These are phyloP conservation scores for Ogataea hybrid DNA, from an alignment of 1,139 yeast genomes.

Conservation along the genomic window DNA sequence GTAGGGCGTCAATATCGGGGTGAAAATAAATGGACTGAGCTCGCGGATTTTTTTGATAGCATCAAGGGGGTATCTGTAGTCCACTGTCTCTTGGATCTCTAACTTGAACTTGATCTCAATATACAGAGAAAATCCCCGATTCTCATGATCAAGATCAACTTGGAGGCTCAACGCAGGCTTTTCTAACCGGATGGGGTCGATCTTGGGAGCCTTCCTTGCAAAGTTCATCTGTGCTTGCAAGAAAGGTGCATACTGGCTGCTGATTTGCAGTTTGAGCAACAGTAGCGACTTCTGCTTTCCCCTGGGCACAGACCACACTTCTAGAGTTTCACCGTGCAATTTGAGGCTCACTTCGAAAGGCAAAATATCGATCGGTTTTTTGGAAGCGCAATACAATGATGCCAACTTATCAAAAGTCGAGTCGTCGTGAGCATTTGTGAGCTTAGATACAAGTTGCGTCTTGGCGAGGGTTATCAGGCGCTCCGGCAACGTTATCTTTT, in stretches of 20 bases:
- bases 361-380: constrained; percentile 1
- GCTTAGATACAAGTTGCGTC: constrained; percentile 7
- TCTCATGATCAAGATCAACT: not conserved
- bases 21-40: constrained; percentile 18
- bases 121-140: not conserved
- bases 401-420: not conserved
- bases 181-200: constrained; percentile 1
- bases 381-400: not conserved
- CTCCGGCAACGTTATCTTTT: not conserved
- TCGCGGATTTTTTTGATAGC: constrained; percentile 18
- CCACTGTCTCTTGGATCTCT: constrained; percentile 19
- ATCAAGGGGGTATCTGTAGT: constrained; percentile 15
- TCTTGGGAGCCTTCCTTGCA: constrained; percentile 3
- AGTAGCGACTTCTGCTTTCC: constrained; percentile 10
- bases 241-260: constrained; percentile 10
- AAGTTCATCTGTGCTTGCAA: constrained; percentile 13
- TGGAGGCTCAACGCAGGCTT: constrained; percentile 5
- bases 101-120: constrained; percentile 7
- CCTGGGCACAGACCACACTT: constrained; percentile 3
- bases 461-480: not conserved
- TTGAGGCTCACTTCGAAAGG: constrained; percentile 11
- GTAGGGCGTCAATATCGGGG: constrained; percentile 24
- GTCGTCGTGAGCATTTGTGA: not conserved
- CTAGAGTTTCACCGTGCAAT: constrained; percentile 3
- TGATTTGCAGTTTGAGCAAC: constrained; percentile 6